phyloP scores from a whole-genome alignment of 805 yeast genomes.

The Scheffersomyces amazonensis region DNA sequence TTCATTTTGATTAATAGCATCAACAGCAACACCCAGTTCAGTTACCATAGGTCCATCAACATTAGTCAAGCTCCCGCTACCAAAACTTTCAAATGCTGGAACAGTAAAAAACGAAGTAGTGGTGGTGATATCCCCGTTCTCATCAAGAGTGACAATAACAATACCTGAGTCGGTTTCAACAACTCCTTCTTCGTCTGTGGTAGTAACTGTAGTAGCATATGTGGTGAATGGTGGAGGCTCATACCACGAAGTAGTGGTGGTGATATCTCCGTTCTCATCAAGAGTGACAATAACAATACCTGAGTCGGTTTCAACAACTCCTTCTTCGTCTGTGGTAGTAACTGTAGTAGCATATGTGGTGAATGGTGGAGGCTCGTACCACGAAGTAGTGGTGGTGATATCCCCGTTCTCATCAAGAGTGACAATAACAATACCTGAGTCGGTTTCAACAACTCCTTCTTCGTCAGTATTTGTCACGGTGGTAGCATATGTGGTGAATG shows the following conservation, averaged over 20 bases:
- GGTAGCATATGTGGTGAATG: conserved; percentile 16
- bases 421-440: conserved; percentile 13
- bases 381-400: conserved; percentile 11
- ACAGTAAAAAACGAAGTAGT: not conserved
- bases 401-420: conserved; percentile 14
- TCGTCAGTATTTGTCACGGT: conserved; percentile 11
- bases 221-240: not conserved
- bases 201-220: not conserved
- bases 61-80: not conserved
- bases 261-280: conserved; percentile 6
- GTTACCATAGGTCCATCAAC: not conserved
- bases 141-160: conserved; percentile 2
- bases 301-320: conserved; percentile 11
- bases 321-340: conserved; percentile 7
- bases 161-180: not conserved
- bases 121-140: conserved; percentile 1
- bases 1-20: not conserved
- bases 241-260: conserved; percentile 8
- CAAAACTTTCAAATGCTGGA: not conserved
- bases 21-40: not conserved
- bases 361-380: conserved; percentile 4
- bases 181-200: not conserved
- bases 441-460: conserved; percentile 11
- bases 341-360: conserved; percentile 5
- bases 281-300: conserved; percentile 11